These are phyloP conservation scores for Areca catechu DNA, from an alignment of 176 grass and related monocot genomes.

Conservation along the genomic window DNA sequence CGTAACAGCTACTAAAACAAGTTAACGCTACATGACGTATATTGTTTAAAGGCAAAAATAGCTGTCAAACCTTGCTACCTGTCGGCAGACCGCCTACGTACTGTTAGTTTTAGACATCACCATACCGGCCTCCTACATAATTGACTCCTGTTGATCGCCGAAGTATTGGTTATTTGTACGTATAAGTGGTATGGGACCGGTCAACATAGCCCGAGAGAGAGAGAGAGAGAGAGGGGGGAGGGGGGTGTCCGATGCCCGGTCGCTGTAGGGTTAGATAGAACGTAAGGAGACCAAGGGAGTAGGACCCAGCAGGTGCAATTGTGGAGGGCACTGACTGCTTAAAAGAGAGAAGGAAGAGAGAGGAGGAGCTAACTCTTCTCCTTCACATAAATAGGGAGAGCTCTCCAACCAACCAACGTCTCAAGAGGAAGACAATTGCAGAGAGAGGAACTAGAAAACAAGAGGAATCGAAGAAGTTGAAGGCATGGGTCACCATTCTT, in stretches of 20 bases:
- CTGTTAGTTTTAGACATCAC: too few species aligned
- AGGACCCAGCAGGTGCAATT: conserved; percentile 33
- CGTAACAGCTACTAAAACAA: too few species aligned
- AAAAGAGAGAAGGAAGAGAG: background rate
- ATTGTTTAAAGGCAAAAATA: too few species aligned
- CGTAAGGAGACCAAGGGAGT: conserved; percentile 34
- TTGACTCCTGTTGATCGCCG: too few species aligned
- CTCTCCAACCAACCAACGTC: conserved; percentile 17
- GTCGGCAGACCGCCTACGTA: too few species aligned
- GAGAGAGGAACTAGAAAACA: conserved; percentile 25
- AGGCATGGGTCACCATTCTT: conserved; percentile 89
- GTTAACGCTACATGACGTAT: too few species aligned
- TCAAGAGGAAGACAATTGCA: conserved; percentile 8
- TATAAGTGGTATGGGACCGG: too few species aligned
- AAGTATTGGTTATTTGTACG: too few species aligned
- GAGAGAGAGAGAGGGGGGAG: conserved; percentile 10
- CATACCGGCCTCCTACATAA: too few species aligned
- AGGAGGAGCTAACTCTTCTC: conserved; percentile 1
- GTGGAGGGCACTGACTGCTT: conserved; percentile 3
- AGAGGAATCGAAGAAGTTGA: too few species aligned
- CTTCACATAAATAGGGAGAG: conserved; percentile 11
- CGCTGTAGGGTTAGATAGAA: conserved; percentile 91
- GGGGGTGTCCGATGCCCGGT: conserved; percentile 59
- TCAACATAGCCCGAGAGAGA: background rate
- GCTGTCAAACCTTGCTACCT: too few species aligned